phyloP scores from a whole-genome alignment of 371 early-diverging fungal species.

The Mortierella sp. region DNA sequence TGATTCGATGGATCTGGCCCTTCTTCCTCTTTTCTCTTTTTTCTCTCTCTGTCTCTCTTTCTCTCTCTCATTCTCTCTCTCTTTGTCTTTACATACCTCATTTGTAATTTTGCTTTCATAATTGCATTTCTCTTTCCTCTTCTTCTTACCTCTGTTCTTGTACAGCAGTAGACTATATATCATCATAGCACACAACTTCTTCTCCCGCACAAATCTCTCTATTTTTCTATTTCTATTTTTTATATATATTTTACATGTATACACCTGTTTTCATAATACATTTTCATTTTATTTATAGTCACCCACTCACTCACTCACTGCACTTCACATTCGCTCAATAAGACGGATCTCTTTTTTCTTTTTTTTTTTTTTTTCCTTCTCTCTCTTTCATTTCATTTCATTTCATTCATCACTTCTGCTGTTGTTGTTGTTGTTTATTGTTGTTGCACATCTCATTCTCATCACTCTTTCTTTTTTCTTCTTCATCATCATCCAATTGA shows the following conservation, averaged over 20 bases:
- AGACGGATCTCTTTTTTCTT: background rate
- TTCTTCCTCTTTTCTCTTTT: too few species aligned
- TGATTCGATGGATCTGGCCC: too few species aligned
- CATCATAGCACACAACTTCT: too few species aligned
- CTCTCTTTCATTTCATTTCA: background rate
- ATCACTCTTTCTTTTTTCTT: background rate
- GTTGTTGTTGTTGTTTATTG: background rate
- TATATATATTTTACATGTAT: background rate
- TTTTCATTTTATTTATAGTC: too few species aligned
- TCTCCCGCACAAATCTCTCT: too few species aligned
- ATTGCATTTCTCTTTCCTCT: background rate
- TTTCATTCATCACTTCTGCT: too few species aligned
- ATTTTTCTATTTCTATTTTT: constrained; percentile 3
- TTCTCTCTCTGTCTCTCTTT: too few species aligned
- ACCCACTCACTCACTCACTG: too few species aligned
- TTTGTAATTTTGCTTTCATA: background rate
- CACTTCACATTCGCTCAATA: background rate
- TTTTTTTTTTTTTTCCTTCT: constrained; percentile 4
- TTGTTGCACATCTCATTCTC: background rate
- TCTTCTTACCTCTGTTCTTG: too few species aligned
- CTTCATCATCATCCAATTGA: too few species aligned
- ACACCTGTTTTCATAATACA: background rate
- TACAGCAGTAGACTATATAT: too few species aligned
- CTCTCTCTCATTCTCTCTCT: background rate
- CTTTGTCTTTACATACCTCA: too few species aligned